Evolutionary conservation across 1,284 basidiomycete species (phyloP), one percentile per base, ranked within the genome.

Genomic region (Ustilago cynodontis): DNA sequence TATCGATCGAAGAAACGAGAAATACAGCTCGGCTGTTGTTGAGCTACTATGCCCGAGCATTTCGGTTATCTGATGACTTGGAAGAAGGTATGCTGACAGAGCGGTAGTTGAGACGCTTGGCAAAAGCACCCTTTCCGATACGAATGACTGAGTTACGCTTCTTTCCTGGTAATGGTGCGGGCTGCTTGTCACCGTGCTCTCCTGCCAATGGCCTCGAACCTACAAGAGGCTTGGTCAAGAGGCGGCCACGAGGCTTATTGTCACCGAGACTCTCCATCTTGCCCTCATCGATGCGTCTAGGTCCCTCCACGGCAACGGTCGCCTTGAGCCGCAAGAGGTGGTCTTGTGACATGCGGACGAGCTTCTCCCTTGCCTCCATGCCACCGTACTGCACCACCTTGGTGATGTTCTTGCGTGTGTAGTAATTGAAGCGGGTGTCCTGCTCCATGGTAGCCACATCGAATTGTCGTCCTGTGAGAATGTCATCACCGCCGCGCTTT

Each of bases 81-180:
- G 62, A 26, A 28, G 16, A 49, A 13, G 72, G 72, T 49, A 75
- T 70, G 20, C 63, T 22, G 14, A 64, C 59, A 37, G 65, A 66
- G 51, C 75, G 75, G 31, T 73, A 77, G 64, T 73, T 68, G 59
- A 73, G 71, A 29, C 83, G 68, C 70, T 79, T 82, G 2, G 83
- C 83, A 59, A 82, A 85, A 2, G 69, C 71, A 28, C 83, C 83
- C 65, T 84, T 84, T 24, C 78, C 78, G 26, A 85, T 70, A 13
- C 83, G 79, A 56, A 85, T 71, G 41, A 84, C 83, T 37, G 78
- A 81, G 61, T 82, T 82, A 28, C 78, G 68, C 6, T 26, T 54
- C 57, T 65, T 77, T 39, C 77, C 71, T 18, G 67, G 67, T 51
- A 77, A 55, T 18, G 70, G 74, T 24, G 64, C 54, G 13, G 74